Evolutionary conservation across 2,329 filamentous ascomycete species (phyloP).

Genomic region (Penicillium sp.): DNA sequence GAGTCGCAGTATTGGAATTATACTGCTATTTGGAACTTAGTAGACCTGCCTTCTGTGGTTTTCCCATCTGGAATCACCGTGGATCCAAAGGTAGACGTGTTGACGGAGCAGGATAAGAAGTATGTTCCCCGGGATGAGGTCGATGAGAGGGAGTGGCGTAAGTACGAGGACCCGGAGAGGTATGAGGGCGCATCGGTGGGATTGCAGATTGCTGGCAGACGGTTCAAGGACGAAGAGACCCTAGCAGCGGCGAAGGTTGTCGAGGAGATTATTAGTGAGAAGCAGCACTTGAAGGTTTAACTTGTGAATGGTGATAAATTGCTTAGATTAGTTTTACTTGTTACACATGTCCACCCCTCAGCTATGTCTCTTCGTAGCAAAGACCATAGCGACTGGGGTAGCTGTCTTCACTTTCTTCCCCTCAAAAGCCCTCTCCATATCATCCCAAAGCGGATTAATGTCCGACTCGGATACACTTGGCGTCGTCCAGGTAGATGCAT

Average conservation of each 20-base stretch:
- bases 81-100: slow-evolving; percentile 26
- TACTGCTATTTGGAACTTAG: slow-evolving; percentile 37
- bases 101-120: slow-evolving; percentile 16
- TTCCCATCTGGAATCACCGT: slow-evolving; percentile 34
- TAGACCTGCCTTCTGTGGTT: slow-evolving; percentile 31
- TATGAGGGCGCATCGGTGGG: slow-evolving; percentile 50
- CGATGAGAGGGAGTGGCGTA: slow-evolving; percentile 36
- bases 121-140: slow-evolving; percentile 28
- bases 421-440: slow-evolving; percentile 4
- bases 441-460: slow-evolving; percentile 3
- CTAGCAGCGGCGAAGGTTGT: slow-evolving; percentile 34
- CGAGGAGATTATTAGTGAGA: slow-evolving; percentile 17
- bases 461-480: slow-evolving; percentile 2
- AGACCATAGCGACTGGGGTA: slow-evolving; percentile 5
- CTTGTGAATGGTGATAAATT: neutral
- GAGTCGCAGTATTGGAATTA: slow-evolving; percentile 41
- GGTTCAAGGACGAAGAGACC: slow-evolving; percentile 56
- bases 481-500: slow-evolving; percentile 5
- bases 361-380: slow-evolving; percentile 3
- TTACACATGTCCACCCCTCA: neutral
- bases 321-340: neutral
- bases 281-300: slow-evolving; percentile 6
- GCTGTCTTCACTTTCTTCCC: slow-evolving; percentile 7
- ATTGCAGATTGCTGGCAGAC: slow-evolving; percentile 52
- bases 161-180: slow-evolving; percentile 31